Percentiles rank a stretch among this genome's conserved stretches.
Conservation (phyloP, 106 monocot species). For the Phalaenopsis aphrodite region DNA sequence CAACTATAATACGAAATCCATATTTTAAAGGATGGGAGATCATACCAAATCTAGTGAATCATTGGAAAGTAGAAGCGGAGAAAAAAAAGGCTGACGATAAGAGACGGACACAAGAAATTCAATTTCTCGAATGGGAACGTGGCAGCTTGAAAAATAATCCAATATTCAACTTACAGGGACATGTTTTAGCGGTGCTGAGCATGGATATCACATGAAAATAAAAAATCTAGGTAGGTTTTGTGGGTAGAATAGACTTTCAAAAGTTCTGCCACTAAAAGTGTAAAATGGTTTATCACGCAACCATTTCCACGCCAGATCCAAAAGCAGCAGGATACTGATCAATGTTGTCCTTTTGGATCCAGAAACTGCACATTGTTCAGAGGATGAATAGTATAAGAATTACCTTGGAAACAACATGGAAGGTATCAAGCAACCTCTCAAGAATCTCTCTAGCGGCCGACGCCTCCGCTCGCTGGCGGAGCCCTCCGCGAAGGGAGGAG, state of each 20-base stretch:
- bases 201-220: not conserved
- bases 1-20: not conserved
- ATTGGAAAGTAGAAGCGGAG: not conserved
- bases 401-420: conserved; percentile 94
- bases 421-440: conserved; percentile 77
- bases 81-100: not conserved
- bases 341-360: not conserved
- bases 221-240: no score
- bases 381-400: not conserved
- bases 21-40: not conserved
- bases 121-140: not conserved
- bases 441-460: conserved; percentile 70
- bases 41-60: no score
- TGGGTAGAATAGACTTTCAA: not conserved
- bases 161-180: not conserved
- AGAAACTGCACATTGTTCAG: not conserved
- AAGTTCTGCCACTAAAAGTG: not conserved
- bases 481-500: conserved; percentile 38
- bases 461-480: conserved; percentile 60
- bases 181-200: not conserved
- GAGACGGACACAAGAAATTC: not conserved
- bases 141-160: not conserved
- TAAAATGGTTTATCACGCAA: not conserved
- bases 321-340: not conserved
- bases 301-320: not conserved